A percentile compares a stretch with the other conserved stretches of the same genome.
These are phyloP conservation scores for Paramecium octaurelia DNA, from an alignment of 73 alveolate genomes.

Conservation along the genomic window DNA sequence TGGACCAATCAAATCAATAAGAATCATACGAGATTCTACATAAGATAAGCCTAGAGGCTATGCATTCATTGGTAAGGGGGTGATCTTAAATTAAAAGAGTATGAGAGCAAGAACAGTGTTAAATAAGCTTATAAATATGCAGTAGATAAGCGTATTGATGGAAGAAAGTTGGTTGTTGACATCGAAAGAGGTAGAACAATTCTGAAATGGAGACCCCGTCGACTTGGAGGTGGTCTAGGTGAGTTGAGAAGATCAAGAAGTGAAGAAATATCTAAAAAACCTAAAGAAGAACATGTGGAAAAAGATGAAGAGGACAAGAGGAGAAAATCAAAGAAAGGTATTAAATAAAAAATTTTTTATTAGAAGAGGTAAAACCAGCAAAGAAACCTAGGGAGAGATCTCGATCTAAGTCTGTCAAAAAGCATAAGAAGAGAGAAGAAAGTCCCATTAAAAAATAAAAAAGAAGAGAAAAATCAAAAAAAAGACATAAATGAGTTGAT, in stretches of 20 bases:
- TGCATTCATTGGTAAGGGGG: slow-evolving; percentile 85
- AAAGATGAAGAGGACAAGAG: background rate
- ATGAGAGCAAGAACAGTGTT: slow-evolving; percentile 79
- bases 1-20: slow-evolving; percentile 88
- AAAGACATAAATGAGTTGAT: background rate
- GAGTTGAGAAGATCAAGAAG: slow-evolving; percentile 40
- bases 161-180: slow-evolving; percentile 88
- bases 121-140: slow-evolving; percentile 80
- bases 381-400: background rate
- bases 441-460: background rate
- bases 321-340: background rate
- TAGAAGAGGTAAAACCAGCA: background rate
- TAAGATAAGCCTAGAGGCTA: slow-evolving; percentile 93
- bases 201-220: slow-evolving; percentile 82
- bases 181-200: slow-evolving; percentile 90
- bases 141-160: slow-evolving; percentile 90
- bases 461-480: background rate
- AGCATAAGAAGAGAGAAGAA: slow-evolving; percentile 8
- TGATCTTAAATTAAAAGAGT: slow-evolving; percentile 61
- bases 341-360: background rate
- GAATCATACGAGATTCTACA: slow-evolving; percentile 77
- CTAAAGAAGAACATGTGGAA: background rate
- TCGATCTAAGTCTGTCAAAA: background rate
- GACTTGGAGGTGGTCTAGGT: slow-evolving; percentile 94
- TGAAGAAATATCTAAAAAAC: background rate